Conservation (phyloP, 768 basidiomycete genomes). For the Naganishia friedmannii region DNA sequence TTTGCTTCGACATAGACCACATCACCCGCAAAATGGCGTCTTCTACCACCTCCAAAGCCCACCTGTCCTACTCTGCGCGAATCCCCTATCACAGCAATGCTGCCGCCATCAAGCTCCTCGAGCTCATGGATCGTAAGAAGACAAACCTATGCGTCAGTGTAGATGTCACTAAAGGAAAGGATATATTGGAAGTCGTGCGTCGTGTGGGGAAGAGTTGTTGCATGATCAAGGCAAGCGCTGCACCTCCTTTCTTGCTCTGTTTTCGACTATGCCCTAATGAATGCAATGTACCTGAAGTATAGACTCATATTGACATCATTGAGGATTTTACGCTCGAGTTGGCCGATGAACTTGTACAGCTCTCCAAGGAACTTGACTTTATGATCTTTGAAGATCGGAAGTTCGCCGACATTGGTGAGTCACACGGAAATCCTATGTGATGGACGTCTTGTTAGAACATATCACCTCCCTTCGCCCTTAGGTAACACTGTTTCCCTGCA, state of each 20-base stretch:
- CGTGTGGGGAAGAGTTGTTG: slow-evolving; percentile 84
- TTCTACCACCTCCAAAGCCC: slow-evolving; percentile 26
- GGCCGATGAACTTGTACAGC: slow-evolving; percentile 65
- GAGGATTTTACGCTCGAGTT: slow-evolving; percentile 79
- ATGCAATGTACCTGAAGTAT: neutral
- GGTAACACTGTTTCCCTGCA: slow-evolving; percentile 95
- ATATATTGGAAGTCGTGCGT: slow-evolving; percentile 81
- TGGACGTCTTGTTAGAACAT: slow-evolving; percentile 57
- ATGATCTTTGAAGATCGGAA: slow-evolving; percentile 97
- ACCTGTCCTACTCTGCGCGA: slow-evolving; percentile 43
- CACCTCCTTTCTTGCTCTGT: neutral
- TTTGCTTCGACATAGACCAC: neutral
- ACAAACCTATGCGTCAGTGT: slow-evolving; percentile 93
- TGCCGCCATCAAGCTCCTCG: slow-evolving; percentile 72
- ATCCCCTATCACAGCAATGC: slow-evolving; percentile 58
- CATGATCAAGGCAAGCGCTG: slow-evolving; percentile 74
- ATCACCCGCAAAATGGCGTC: neutral
- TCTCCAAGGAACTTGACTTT: slow-evolving; percentile 82
- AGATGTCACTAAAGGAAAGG: slow-evolving; percentile 75
- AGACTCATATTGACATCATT: slow-evolving; percentile 97
- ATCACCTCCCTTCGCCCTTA: slow-evolving; percentile 46
- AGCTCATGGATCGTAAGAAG: slow-evolving; percentile 78
- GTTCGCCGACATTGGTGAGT: slow-evolving; percentile 93
- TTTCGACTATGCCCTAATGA: neutral
- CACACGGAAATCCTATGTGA: neutral